phyloP scores from a whole-genome alignment of 2,329 filamentous ascomycete genomes.

The Pseudogymnoascus sp. region DNA sequence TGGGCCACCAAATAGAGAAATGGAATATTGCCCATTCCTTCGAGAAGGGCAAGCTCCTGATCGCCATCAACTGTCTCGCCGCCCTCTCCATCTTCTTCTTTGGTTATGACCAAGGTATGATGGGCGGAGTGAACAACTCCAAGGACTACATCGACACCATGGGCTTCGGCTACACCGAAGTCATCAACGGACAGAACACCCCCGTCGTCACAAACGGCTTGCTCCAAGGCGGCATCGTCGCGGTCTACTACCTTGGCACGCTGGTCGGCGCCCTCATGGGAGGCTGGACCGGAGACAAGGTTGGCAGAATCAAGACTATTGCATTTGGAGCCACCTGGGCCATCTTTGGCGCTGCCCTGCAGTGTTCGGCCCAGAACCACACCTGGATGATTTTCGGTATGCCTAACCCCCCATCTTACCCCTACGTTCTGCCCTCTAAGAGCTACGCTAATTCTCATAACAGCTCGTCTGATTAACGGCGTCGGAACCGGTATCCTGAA shows the following conservation, averaged over 20 bases:
- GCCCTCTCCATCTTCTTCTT: conserved; percentile 64
- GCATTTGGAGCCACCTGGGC: conserved; percentile 51
- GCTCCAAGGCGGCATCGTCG: conserved; percentile 57
- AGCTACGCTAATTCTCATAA: conserved; percentile 11
- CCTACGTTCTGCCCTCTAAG: background rate
- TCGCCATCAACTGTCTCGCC: conserved; percentile 56
- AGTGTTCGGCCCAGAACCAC: conserved; percentile 58
- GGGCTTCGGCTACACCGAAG: conserved; percentile 49
- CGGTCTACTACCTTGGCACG: conserved; percentile 50
- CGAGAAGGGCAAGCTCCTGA: conserved; percentile 49
- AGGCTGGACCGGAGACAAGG: conserved; percentile 56
- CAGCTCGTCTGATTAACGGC: conserved; percentile 52
- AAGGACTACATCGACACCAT: conserved; percentile 58
- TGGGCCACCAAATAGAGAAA: conserved; percentile 19
- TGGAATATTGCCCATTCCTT: conserved; percentile 45
- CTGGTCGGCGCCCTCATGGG: conserved; percentile 56
- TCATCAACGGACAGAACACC: conserved; percentile 39
- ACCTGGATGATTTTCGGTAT: conserved; percentile 63
- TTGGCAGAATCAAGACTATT: conserved; percentile 58
- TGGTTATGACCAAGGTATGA: conserved; percentile 39
- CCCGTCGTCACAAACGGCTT: conserved; percentile 53
- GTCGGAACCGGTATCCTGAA: conserved; percentile 65
- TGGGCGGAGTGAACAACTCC: conserved; percentile 60
- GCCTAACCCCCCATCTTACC: conserved; percentile 19
- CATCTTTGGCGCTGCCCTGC: conserved; percentile 54